Evolutionary conservation across 2,329 filamentous ascomycete species (phyloP).

Genomic region (Kalaharituber pfeilii): DNA sequence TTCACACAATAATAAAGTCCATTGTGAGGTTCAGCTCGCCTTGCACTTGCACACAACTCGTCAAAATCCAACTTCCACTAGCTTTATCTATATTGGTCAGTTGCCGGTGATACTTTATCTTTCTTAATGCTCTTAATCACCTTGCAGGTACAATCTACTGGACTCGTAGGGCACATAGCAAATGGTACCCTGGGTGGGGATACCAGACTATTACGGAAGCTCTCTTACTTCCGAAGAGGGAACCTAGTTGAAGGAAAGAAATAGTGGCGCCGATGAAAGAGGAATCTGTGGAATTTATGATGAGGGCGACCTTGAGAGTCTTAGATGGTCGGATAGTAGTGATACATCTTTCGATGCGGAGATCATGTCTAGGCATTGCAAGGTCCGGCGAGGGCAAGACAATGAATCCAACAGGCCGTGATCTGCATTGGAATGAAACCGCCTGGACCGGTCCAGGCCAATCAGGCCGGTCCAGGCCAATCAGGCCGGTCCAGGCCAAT

Average conservation of each 20-base stretch:
- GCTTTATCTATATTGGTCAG: not conserved
- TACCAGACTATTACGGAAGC: not conserved
- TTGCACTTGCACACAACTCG: not conserved
- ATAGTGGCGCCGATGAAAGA: not conserved
- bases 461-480: too few species aligned
- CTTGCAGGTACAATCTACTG: not conserved
- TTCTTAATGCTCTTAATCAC: not conserved
- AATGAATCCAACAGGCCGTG: too few species aligned
- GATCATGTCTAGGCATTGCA: too few species aligned
- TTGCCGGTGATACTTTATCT: not conserved
- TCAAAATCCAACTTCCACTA: not conserved
- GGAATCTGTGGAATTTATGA: not conserved
- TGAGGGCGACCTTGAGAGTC: not conserved
- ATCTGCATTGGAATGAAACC: too few species aligned
- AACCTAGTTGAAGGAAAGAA: not conserved
- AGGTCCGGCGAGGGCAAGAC: too few species aligned
- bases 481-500: too few species aligned
- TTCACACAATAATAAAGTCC: not conserved
- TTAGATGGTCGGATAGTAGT: not conserved
- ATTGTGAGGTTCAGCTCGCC: not conserved
- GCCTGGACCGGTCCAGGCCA: too few species aligned
- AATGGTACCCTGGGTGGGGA: slow-evolving; percentile 1
- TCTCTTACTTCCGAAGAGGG: not conserved
- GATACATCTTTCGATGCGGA: too few species aligned
- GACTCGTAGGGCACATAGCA: not conserved